Evolutionary conservation across 2,329 filamentous ascomycete genomes (phyloP).

Genomic region (Ilyonectria robusta): DNA sequence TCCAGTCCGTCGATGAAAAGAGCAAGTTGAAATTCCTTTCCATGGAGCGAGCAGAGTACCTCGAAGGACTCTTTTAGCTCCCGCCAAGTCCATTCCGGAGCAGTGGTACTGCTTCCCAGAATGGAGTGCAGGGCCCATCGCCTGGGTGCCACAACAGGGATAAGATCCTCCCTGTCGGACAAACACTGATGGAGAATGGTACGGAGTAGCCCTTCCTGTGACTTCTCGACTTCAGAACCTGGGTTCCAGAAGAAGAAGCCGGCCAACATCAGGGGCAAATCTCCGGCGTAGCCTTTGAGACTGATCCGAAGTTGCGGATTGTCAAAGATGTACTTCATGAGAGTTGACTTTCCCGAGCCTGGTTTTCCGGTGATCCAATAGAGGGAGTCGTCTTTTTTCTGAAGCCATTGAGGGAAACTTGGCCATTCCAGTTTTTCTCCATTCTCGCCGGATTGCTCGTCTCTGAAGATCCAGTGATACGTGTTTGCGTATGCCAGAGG

Average conservation of each 20-base stretch:
- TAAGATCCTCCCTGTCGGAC: not conserved
- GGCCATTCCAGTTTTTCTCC: not conserved
- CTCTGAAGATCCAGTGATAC: not conserved
- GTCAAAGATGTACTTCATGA: slow-evolving; percentile 8
- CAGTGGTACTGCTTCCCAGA: not conserved
- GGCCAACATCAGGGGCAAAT: not conserved
- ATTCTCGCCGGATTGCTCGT: not conserved
- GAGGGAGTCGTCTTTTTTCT: not conserved
- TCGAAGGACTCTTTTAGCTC: slow-evolving; percentile 10
- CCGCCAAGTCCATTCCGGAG: slow-evolving; percentile 6
- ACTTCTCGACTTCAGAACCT: not conserved
- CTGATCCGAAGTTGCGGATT: not conserved
- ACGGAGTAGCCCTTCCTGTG: slow-evolving; percentile 1
- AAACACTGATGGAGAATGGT: slow-evolving; percentile 1
- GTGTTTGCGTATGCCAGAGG: not conserved
- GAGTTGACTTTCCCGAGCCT: slow-evolving; percentile 7
- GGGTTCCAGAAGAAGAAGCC: slow-evolving; percentile 17
- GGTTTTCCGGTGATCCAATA: slow-evolving; percentile 14
- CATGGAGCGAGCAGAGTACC: not conserved
- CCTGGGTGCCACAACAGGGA: not conserved
- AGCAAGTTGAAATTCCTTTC: not conserved
- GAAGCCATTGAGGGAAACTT: slow-evolving; percentile 4
- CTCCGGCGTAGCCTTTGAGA: not conserved
- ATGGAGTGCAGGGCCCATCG: not conserved
- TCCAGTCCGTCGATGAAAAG: slow-evolving; percentile 14